Conservation (phyloP, 257 asterid species). For the Fraxinus cuspidata region DNA sequence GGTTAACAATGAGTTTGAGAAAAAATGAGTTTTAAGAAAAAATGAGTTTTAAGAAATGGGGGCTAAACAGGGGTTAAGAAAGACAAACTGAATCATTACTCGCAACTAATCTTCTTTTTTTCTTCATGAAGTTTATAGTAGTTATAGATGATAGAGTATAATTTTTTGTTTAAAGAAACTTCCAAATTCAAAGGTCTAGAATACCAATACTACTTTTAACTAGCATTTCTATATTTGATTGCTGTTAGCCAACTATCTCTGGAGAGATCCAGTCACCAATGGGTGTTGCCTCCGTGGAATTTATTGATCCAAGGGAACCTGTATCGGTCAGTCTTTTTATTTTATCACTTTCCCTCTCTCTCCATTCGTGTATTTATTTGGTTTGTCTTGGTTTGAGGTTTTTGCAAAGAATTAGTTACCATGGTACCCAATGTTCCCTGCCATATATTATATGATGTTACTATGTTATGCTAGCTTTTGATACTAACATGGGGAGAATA, state of each 20-base stretch:
- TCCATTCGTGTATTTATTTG: background rate
- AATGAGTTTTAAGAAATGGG: too few relatives aligned
- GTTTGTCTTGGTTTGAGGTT: background rate
- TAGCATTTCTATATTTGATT: slow-evolving; percentile 15
- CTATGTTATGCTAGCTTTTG: background rate
- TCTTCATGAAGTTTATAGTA: background rate
- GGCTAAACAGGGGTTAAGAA: background rate
- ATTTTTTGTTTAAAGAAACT: slow-evolving; percentile 7
- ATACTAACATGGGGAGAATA: background rate
- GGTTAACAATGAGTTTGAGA: too few relatives aligned
- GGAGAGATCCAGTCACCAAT: slow-evolving; percentile 93
- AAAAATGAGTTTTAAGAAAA: too few relatives aligned
- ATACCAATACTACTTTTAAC: slow-evolving; percentile 1
- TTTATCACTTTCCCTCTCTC: slow-evolving; percentile 13
- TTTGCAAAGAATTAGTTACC: background rate
- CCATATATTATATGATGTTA: background rate
- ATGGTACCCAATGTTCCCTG: background rate
- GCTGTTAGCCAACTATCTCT: slow-evolving; percentile 73
- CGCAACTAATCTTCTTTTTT: background rate
- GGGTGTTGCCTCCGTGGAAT: slow-evolving; percentile 89
- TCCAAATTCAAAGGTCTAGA: background rate
- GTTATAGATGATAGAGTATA: background rate
- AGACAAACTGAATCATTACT: background rate
- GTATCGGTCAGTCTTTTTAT: slow-evolving; percentile 62
- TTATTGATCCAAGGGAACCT: slow-evolving; percentile 96